Base-by-base conservation (phyloP, 768 basidiomycete genomes). In the Phanerochaete sordida region DNA sequence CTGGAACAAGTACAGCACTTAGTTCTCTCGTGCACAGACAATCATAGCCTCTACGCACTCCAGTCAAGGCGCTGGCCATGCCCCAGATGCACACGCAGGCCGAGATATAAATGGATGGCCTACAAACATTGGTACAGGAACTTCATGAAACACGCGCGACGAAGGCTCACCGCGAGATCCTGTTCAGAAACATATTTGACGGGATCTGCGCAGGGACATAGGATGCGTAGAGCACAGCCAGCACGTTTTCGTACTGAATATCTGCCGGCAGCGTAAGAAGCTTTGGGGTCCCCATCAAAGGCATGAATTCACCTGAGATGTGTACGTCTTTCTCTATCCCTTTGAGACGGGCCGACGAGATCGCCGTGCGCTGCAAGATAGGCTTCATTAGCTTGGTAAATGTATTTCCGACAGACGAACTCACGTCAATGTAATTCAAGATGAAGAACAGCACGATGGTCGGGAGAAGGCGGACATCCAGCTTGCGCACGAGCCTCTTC, bases 361-460 rank as follows among this genome's bases (percentile, higher is more conserved):
- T 61, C 8, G 74, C 75, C 0, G 71, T 72, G 16, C 77, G 74
- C 77, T 78, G 19, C 12, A 33, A 15, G 8, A 30, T 19, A n/a
- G 53, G 43, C 4, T 31, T 13, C 21, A 33, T 2, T 28, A 8
- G 8, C 16, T 21, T 15, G 6, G 33, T 49, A 35, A 23, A n/a
- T 2, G 11, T 35, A 35, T 35, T 13, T 35, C 33, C 33, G 33
- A 35, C 33, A 35, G 6, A 35, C 33, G 13, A 51, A 39, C 73
- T 62, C 60, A 87, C 86, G 68, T 87, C 85, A 60, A 88, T 85
- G 63, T 84, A 86, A 63, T 87, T 88, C 83, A 87, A 81, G 61
- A 88, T 79, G 64, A 74, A 86, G 37, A 87, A 83, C 54, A 85
- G 56, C 21, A 84, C 73, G 39, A 88, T 79, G 0, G 82, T 81